Conservation (phyloP, 306 rosid genomes). For the Gynostemma pentaphyllum region DNA sequence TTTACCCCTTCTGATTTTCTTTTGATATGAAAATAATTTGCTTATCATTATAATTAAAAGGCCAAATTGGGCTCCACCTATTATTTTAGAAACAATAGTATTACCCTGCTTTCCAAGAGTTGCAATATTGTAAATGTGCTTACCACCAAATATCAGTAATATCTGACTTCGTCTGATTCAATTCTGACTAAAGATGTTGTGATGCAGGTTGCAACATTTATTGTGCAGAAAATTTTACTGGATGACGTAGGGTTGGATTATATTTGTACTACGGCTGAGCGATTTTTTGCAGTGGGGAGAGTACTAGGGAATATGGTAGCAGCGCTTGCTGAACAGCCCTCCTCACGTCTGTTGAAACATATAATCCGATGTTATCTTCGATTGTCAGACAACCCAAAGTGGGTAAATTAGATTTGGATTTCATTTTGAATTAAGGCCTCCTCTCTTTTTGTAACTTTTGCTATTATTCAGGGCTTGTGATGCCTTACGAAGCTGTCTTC, state of each 20-base stretch:
- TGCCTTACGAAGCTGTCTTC: slow-evolving; percentile 63
- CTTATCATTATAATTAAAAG: too few species aligned
- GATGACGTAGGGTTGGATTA: slow-evolving; percentile 71
- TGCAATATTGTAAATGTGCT: neutral
- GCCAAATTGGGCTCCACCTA: too few species aligned
- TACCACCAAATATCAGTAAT: neutral
- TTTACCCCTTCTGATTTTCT: too few species aligned
- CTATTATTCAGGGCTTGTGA: slow-evolving; percentile 43
- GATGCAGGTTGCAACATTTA: slow-evolving; percentile 63
- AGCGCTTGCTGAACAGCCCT: slow-evolving; percentile 52
- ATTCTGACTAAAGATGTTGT: slow-evolving; percentile 19
- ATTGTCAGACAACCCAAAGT: slow-evolving; percentile 59
- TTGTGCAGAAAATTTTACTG: slow-evolving; percentile 58
- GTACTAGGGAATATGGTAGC: slow-evolving; percentile 52
- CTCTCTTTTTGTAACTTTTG: neutral
- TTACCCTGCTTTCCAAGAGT: neutral
- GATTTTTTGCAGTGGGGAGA: slow-evolving; percentile 57
- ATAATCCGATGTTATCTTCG: slow-evolving; percentile 63
- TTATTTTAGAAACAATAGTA: neutral
- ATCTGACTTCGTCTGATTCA: slow-evolving; percentile 2
- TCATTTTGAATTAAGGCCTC: neutral
- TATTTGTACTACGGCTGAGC: slow-evolving; percentile 55
- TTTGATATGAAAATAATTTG: too few species aligned
- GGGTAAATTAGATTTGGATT: slow-evolving; percentile 7
- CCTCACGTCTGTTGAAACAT: slow-evolving; percentile 59